A percentile compares a stretch with the other conserved stretches of the same genome.
Conservation (phyloP, 306 rosid species). For the Echinosophora koreensis region DNA sequence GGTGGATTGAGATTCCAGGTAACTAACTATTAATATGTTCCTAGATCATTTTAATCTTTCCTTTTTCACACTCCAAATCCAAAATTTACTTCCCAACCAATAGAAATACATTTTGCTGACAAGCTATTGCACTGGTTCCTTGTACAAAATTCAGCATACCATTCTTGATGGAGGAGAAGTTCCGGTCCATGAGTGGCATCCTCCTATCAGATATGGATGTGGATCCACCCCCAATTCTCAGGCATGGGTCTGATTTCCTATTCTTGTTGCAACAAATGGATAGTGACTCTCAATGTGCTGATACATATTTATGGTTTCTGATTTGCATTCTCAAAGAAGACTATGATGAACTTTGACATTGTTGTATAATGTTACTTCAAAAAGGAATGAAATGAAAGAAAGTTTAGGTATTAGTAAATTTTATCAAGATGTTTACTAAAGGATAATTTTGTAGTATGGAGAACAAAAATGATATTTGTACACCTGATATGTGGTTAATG, state of each 20-base stretch:
- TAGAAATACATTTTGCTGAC: slow-evolving; percentile 29
- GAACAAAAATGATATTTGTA: too few species aligned
- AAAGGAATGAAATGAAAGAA: slow-evolving; percentile 52
- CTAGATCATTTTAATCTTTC: slow-evolving; percentile 10
- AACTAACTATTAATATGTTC: slow-evolving; percentile 38
- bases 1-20: slow-evolving; percentile 92
- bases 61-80: background rate
- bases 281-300: slow-evolving; percentile 47
- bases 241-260: slow-evolving; percentile 87
- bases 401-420: slow-evolving; percentile 23
- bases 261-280: slow-evolving; percentile 73
- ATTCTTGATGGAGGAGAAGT: slow-evolving; percentile 89
- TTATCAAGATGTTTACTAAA: background rate
- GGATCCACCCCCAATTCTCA: slow-evolving; percentile 75
- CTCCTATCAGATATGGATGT: slow-evolving; percentile 71
- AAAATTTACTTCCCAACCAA: background rate
- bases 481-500: too few species aligned
- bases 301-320: slow-evolving; percentile 38
- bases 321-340: slow-evolving; percentile 47
- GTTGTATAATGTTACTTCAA: slow-evolving; percentile 47
- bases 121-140: slow-evolving; percentile 35
- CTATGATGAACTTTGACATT: slow-evolving; percentile 49
- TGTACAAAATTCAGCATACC: slow-evolving; percentile 74
- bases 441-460: slow-evolving; percentile 4
- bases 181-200: slow-evolving; percentile 69